phyloP scores from a whole-genome alignment of 495 filamentous ascomycete species.

The Elasticomyces elasticus region DNA sequence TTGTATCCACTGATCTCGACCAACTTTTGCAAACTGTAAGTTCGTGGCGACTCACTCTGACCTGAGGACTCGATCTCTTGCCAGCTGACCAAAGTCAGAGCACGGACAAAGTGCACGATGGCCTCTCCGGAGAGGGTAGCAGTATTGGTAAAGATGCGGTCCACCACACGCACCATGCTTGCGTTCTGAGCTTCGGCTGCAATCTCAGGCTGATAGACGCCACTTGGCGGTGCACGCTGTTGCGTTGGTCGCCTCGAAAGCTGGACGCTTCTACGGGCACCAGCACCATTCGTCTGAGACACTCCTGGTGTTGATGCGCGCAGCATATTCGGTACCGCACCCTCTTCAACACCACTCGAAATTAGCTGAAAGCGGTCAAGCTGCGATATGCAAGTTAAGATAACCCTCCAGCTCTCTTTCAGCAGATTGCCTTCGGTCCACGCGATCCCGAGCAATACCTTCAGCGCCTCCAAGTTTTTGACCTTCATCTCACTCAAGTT shows the following conservation, averaged over 20 bases:
- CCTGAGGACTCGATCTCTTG: slow-evolving; percentile 96
- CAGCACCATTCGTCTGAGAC: slow-evolving; percentile 27
- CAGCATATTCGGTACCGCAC: slow-evolving; percentile 82
- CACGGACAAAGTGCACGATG: slow-evolving; percentile 93
- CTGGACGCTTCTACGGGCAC: slow-evolving; percentile 56
- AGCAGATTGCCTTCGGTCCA: slow-evolving; percentile 84
- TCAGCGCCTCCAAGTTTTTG: slow-evolving; percentile 92
- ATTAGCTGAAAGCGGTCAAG: slow-evolving; percentile 94
- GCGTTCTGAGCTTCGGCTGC: slow-evolving; percentile 85
- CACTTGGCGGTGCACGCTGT: slow-evolving; percentile 43
- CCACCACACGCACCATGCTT: slow-evolving; percentile 84
- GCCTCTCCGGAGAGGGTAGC: slow-evolving; percentile 87
- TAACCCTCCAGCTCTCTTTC: slow-evolving; percentile 85
- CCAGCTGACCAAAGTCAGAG: slow-evolving; percentile 94
- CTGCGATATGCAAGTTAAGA: slow-evolving; percentile 90
- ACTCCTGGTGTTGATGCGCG: slow-evolving; percentile 55
- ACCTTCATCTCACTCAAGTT: slow-evolving; percentile 92
- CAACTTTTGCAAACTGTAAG: slow-evolving; percentile 93
- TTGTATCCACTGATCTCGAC: slow-evolving; percentile 99
- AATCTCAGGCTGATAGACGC: slow-evolving; percentile 70
- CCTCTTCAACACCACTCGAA: slow-evolving; percentile 85
- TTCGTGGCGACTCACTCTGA: slow-evolving; percentile 85
- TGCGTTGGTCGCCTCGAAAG: slow-evolving; percentile 49
- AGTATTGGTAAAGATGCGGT: slow-evolving; percentile 92
- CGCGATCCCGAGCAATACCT: slow-evolving; percentile 80